These are phyloP conservation scores for Casaregolazyma suthepensis DNA, from an alignment of 1,139 yeast species.

Conservation along the genomic window DNA sequence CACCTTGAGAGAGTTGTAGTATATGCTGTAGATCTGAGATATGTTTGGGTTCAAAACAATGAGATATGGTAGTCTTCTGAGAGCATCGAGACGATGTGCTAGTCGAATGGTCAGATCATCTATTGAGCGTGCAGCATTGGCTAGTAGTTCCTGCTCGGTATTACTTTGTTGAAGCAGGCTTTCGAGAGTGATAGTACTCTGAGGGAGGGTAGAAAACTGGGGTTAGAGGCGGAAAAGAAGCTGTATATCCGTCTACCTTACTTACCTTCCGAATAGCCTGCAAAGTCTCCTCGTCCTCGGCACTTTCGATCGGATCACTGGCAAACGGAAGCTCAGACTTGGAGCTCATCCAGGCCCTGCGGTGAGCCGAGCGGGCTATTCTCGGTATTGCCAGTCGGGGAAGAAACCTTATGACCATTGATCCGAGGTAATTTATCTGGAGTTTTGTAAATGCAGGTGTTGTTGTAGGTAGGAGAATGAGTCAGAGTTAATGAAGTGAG, in stretches of 20 bases:
- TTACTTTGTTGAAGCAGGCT: constrained; percentile 24
- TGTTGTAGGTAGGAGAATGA: not conserved
- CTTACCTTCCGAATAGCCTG: not conserved
- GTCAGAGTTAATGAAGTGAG: not conserved
- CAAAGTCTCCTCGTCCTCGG: constrained; percentile 1
- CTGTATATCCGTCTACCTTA: not conserved
- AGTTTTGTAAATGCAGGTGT: not conserved
- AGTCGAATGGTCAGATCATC: constrained; percentile 39
- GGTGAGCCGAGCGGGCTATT: not conserved
- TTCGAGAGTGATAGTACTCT: constrained; percentile 18
- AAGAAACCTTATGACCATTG: not conserved
- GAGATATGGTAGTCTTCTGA: constrained; percentile 72
- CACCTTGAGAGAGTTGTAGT: constrained; percentile 63
- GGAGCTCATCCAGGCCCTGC: not conserved
- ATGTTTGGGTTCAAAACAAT: constrained; percentile 79
- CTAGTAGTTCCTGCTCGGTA: constrained; percentile 29
- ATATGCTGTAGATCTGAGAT: constrained; percentile 69
- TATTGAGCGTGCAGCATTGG: constrained; percentile 38
- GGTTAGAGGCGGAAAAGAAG: not conserved
- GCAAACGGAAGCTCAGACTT: not conserved
- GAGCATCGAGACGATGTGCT: constrained; percentile 59
- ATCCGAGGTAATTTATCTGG: not conserved
- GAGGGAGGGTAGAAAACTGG: constrained; percentile 4
- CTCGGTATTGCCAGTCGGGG: not conserved
- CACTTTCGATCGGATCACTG: not conserved